Evolutionary conservation across 805 yeast species (phyloP), one percentile per base, ranked within the genome.

Genomic region (Nakazawaea anatomiae): DNA sequence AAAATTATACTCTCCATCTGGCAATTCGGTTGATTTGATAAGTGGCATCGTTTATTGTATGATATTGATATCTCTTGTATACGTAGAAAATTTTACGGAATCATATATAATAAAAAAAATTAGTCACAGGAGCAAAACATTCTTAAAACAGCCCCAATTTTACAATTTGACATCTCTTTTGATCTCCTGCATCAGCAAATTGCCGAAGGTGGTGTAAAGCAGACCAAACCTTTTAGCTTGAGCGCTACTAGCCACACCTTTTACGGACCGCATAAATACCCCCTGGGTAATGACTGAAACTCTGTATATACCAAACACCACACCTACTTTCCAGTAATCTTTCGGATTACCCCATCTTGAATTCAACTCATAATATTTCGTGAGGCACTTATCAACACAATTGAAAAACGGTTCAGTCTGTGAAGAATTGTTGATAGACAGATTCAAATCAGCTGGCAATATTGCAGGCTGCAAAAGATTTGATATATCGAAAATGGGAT

Each of bases 281-380:
- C 87, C 87, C 55, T 82, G 87, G 14, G 76, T 68, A 50, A 82
- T 82, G 14, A 82, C 85, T 52, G 77, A 70, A 18, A 80, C 68
- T 27, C 87, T 65, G 39, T 78, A 69, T 39, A 80, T 64, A 0
- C 83, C 83, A 63, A 80, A 82, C 2, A 79, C 82, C 11, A 67
- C 71, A 1, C 85, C 86, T 44, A 75, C 72, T 5, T 61, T 58
- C 84, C 85, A 82, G 51, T 61, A 63, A 39, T 67, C 69, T 5
- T 60, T 48, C 1, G 82, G 75, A 54, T 76, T 14, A 3, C 47
- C 74, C 60, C 76, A 75, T 10, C 68, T 64, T 1, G 70, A 59
- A 40, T 68, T 70, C 8, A 56, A 47, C 2, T 57, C 53, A 51
- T 73, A 62, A 25, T 65, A 64, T 10, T 29, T 40, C 54, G 31